These are phyloP conservation scores for Linnemannia zychae DNA, from an alignment of 192 early-diverging fungal genomes.

Conservation along the genomic window DNA sequence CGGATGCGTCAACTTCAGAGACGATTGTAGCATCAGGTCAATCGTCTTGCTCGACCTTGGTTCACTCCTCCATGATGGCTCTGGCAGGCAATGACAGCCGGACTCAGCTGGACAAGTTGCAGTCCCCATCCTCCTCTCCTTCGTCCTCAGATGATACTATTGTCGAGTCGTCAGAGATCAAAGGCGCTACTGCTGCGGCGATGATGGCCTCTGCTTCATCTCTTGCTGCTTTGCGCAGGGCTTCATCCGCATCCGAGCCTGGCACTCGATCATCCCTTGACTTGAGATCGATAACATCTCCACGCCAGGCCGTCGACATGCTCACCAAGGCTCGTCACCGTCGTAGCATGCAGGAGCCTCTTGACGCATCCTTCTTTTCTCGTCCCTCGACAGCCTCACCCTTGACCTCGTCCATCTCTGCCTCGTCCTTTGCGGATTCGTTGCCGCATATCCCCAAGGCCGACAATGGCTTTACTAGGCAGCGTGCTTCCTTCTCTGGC, in stretches of 20 bases:
- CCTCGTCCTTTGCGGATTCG: conserved; percentile 3
- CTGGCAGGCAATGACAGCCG: neutral
- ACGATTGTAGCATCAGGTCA: conserved; percentile 30
- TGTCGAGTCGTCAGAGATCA: neutral
- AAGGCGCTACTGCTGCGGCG: conserved; percentile 3
- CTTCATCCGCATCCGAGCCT: conserved; percentile 18
- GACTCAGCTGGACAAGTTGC: neutral
- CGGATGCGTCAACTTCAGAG: conserved; percentile 42
- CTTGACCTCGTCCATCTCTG: neutral
- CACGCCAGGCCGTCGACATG: neutral
- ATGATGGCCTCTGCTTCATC: conserved; percentile 6
- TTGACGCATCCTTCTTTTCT: neutral
- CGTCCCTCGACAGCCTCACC: neutral
- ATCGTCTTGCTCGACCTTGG: conserved; percentile 37
- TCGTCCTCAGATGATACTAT: neutral
- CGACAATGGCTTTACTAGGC: neutral
- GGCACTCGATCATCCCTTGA: conserved; percentile 26
- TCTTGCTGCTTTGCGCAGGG: neutral
- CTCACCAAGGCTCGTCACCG: conserved; percentile 1
- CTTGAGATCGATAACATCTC: conserved; percentile 11
- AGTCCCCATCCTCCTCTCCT: neutral
- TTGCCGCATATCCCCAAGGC: neutral
- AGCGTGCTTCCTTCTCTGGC: conserved; percentile 30
- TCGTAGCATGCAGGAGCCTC: conserved; percentile 39
- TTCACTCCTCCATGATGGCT: conserved; percentile 22